A percentile compares a stretch with the other conserved stretches of the same genome.
Evolutionary conservation across 495 filamentous ascomycete species (phyloP).

Genomic region (Hypoxylon cercidicola): DNA sequence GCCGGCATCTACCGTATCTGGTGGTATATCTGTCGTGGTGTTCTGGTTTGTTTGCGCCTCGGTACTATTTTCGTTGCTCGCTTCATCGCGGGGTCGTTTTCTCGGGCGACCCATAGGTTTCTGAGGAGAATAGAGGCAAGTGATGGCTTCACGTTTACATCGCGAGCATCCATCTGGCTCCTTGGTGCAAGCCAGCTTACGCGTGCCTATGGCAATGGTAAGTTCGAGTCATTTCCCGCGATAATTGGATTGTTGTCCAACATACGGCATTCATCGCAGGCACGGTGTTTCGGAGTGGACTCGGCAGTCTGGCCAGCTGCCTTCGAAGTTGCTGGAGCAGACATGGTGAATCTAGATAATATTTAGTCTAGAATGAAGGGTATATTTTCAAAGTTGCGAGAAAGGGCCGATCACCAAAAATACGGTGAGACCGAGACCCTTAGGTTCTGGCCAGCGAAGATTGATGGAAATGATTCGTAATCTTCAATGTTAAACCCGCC

Average conservation of each 20-base stretch:
- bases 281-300: conserved; percentile 57
- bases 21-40: conserved; percentile 38
- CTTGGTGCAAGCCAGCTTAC: conserved; percentile 71
- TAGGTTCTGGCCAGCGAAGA: background rate
- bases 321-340: conserved; percentile 17
- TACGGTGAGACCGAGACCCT: conserved; percentile 4
- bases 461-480: conserved; percentile 28
- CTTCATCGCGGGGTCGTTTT: conserved; percentile 61
- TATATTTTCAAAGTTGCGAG: background rate
- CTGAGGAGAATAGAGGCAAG: conserved; percentile 67
- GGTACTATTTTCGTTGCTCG: conserved; percentile 24
- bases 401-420: background rate
- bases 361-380: background rate
- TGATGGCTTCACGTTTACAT: conserved; percentile 63
- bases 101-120: conserved; percentile 71
- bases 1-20: conserved; percentile 37
- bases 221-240: conserved; percentile 30
- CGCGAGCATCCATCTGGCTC: conserved; percentile 65
- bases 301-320: conserved; percentile 13
- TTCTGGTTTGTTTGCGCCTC: conserved; percentile 33
- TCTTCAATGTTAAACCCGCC: no score
- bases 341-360: conserved; percentile 10
- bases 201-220: conserved; percentile 55
- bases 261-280: conserved; percentile 73
- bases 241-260: conserved; percentile 17